Base-by-base conservation (phyloP, 495 filamentous ascomycete genomes). In the Penicillium desertorum region DNA sequence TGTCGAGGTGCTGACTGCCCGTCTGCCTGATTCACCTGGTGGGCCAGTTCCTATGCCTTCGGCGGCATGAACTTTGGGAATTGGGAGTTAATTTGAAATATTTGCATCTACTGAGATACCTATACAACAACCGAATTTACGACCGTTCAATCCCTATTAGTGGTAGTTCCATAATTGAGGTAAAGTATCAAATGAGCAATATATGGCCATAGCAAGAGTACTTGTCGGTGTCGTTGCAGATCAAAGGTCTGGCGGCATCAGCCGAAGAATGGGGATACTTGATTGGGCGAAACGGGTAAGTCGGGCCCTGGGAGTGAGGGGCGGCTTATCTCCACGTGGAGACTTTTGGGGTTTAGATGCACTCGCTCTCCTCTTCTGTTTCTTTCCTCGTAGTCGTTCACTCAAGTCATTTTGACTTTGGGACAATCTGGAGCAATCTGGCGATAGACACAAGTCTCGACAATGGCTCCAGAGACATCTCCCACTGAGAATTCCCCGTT, bases 1-100 rank as follows among this genome's bases (percentile, higher is more conserved):
- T 1, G 91, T 96, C 14, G 94, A 99, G 76, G 80, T 98, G 39
- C 72, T 99, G 64, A 99, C 94, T 1, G 94, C 93, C 29, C 82
- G 94, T 61, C 72, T 84, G 42, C 78, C 84, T 20, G 83, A 87
- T 67, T 96, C 92, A 5, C 94, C 94, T 0, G 94, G 94, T 43
- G 94, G 94, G 0, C 81, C 89, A 19, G 73, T 96, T 30, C 77
- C 85, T 3, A 89, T 93, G 79, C 91, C 82, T 2, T 46, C 22
- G 17, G 20, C 29, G 5, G 34, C 27, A 45, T 58, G 54, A 17
- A 34, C 49, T 30, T n/a, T 23, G 17, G 23, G 44, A 39, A 58
- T 51, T 39, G 51, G 57, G 16, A 64, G 59, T 62, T 59, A n/a
- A 57, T n/a, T 51, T 44, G 32, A 34, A 47, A 23, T 19, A 56